Base-by-base conservation (phyloP, 176 grass and related monocot species). In the Echinochloa phyllopogon region DNA sequence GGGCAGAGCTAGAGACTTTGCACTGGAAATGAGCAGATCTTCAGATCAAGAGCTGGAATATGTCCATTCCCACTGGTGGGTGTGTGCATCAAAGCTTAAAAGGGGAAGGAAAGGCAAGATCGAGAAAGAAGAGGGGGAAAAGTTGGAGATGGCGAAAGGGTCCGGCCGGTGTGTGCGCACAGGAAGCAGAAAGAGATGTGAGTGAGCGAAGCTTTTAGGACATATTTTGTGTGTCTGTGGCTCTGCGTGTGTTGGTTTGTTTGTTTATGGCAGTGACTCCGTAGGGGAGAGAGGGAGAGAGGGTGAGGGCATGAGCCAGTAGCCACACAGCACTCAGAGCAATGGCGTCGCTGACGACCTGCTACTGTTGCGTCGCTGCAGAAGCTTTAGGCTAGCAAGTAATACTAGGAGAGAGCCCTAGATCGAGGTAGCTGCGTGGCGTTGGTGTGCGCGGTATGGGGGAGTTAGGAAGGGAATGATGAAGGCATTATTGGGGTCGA, bases 401-500 rank as follows among this genome's bases (percentile, higher is more conserved):
- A 43, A 43, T 59, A 24, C 55, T 44, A 60, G 43, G 79, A 57
- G 49, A 21, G 79, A 69, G 65, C 65, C 49, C 65, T 69, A 81
- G 79, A 33, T 33, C 29, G 29, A 66, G 45, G 47, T 53, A 74
- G 48, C 33, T 68, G 36, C 6, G 77, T 48, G 78, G 61, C 70
- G 48, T 74, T 67, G 78, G 78, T 66, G 72, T 82, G 55, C 80
- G 80, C 69, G 67, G 87, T 49, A 59, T 73, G 74, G 66, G 48
- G 84, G 80, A 84, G 89, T 80, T 80, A 76, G 81, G 75, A 51
- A 80, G 44, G 51, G 81, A 91, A 91, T 84, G 89, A 87, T 84
- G 85, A 84, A 64, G 84, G 69, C 81, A 91, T 91, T 91, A 91
- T 84, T 87, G 88, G 53, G 66, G 23, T 83, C 65, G 73, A 90